Conservation (phyloP, 257 asterid species). For the Plantago elongata region DNA sequence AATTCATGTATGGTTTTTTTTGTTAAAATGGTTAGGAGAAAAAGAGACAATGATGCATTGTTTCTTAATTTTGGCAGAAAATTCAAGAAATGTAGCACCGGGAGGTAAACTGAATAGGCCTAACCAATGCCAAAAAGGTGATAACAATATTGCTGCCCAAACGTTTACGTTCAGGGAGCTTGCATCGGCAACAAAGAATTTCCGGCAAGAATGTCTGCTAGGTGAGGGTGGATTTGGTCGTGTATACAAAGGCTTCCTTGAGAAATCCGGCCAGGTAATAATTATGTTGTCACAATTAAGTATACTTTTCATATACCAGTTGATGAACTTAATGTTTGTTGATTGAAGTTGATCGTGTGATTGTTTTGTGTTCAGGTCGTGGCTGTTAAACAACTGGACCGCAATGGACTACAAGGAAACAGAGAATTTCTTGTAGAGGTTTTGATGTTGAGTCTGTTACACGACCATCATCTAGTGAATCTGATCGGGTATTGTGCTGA, state of each 20-base stretch:
- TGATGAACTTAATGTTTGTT: background rate
- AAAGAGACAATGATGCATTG: background rate
- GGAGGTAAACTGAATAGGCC: slow-evolving; percentile 26
- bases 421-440: slow-evolving; percentile 91
- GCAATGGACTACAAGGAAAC: slow-evolving; percentile 91
- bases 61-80: slow-evolving; percentile 24
- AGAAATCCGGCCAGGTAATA: slow-evolving; percentile 61
- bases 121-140: slow-evolving; percentile 27
- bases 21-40: too few relatives aligned
- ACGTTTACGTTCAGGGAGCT: slow-evolving; percentile 84
- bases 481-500: slow-evolving; percentile 85
- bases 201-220: slow-evolving; percentile 65
- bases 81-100: slow-evolving; percentile 17
- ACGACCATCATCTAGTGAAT: slow-evolving; percentile 69
- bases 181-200: slow-evolving; percentile 86
- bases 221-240: slow-evolving; percentile 98
- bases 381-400: slow-evolving; percentile 87
- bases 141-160: slow-evolving; percentile 71
- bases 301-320: background rate
- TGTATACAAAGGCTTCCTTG: slow-evolving; percentile 71
- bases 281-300: background rate
- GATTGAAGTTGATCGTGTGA: background rate
- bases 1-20: too few relatives aligned
- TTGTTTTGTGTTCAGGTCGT: slow-evolving; percentile 38
- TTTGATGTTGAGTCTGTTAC: slow-evolving; percentile 79